Percentiles rank a stretch among this genome's conserved stretches.
Conservation (phyloP, 2,329 filamentous ascomycete species). For the Alternaria brassicae region DNA sequence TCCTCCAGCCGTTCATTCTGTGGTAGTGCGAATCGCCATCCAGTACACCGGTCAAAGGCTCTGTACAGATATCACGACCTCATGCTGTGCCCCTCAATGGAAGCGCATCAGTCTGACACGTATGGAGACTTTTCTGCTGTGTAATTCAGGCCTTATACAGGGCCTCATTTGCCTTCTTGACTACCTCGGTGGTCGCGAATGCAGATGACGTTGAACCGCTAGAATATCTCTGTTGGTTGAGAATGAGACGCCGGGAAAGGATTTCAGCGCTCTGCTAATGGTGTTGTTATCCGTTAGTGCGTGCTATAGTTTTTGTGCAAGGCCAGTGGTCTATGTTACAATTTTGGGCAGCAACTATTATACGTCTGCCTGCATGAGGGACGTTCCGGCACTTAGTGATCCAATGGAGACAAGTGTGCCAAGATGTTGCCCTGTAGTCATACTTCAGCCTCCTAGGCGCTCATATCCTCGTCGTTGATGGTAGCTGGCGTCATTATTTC, state of each 20-base stretch:
- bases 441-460: background rate
- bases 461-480: background rate
- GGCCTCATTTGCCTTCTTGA: slow-evolving; percentile 1
- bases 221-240: background rate
- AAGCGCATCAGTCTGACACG: slow-evolving; percentile 1
- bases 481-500: background rate
- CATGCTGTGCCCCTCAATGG: background rate
- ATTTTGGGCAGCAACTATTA: background rate
- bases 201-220: background rate
- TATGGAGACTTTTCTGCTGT: background rate
- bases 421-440: background rate
- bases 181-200: background rate
- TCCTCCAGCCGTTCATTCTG: background rate
- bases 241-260: background rate
- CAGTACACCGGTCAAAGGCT: background rate
- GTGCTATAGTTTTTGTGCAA: background rate
- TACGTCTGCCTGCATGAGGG: background rate
- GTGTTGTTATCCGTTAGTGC: background rate
- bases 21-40: background rate
- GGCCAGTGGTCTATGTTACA: background rate
- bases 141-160: background rate
- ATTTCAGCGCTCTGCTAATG: background rate
- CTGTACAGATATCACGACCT: background rate
- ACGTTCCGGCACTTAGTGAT: background rate
- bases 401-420: background rate